Conservation (phyloP, 495 filamentous ascomycete species). For the Aspergillus bertholletiae region DNA sequence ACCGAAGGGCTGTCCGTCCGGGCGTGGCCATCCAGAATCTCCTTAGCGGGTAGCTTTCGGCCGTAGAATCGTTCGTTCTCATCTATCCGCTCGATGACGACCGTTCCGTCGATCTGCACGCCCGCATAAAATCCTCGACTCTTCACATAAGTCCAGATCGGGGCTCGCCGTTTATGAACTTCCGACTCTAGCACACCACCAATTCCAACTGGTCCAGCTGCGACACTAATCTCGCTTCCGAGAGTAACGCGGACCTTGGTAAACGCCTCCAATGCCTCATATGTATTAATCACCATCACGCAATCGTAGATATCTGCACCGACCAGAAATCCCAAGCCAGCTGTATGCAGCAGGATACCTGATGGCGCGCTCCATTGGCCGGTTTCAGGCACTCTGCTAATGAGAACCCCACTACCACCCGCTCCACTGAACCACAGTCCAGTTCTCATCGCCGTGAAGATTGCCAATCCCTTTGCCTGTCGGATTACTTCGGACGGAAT, state of each 20-base stretch:
- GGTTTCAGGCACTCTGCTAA: conserved; percentile 60
- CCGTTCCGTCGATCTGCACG: conserved; percentile 69
- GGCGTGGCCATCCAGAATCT: conserved; percentile 65
- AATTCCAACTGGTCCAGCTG: conserved; percentile 64
- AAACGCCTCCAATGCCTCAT: conserved; percentile 67
- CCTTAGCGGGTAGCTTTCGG: conserved; percentile 56
- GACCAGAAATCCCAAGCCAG: conserved; percentile 68
- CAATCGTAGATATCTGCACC: conserved; percentile 83
- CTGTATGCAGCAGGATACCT: conserved; percentile 71
- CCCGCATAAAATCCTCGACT: conserved; percentile 69
- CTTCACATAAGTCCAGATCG: conserved; percentile 74
- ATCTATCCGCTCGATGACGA: conserved; percentile 68
- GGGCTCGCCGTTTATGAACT: conserved; percentile 53
- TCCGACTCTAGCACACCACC: conserved; percentile 63
- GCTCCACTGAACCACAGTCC: conserved; percentile 80
- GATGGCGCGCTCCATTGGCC: conserved; percentile 75
- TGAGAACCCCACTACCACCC: conserved; percentile 63
- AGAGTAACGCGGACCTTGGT: conserved; percentile 61
- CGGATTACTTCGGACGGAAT: conserved; percentile 71
- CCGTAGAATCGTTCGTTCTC: conserved; percentile 77
- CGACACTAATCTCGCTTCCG: conserved; percentile 63
- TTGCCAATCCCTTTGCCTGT: conserved; percentile 70
- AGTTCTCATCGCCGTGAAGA: conserved; percentile 79
- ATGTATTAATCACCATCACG: conserved; percentile 73
- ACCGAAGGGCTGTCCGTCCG: conserved; percentile 14